These are phyloP conservation scores for Phellinidium pouzarii DNA, from an alignment of 1,284 basidiomycete genomes.

Conservation along the genomic window DNA sequence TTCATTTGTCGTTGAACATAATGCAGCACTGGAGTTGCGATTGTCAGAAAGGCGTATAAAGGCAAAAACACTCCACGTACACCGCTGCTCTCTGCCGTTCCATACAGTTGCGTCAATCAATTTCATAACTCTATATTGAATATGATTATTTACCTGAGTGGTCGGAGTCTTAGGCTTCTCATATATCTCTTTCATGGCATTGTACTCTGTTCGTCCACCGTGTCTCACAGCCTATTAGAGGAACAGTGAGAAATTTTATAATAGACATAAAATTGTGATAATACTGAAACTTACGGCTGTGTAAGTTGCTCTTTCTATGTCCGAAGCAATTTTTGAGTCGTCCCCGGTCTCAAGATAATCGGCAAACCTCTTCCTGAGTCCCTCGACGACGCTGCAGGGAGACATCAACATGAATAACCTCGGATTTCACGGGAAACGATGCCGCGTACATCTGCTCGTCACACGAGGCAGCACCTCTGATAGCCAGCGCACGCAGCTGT, in stretches of 20 bases:
- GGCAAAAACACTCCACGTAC: slow-evolving; percentile 33
- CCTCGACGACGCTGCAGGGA: slow-evolving; percentile 55
- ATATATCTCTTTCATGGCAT: slow-evolving; percentile 65
- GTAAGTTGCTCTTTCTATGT: slow-evolving; percentile 56
- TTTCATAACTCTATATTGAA: slow-evolving; percentile 25
- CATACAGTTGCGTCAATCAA: neutral
- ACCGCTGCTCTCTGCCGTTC: slow-evolving; percentile 35
- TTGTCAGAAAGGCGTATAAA: neutral
- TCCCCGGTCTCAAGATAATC: slow-evolving; percentile 70
- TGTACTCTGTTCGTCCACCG: slow-evolving; percentile 76
- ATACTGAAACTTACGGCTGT: slow-evolving; percentile 33
- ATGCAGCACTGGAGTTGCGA: slow-evolving; percentile 27
- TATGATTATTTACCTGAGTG: slow-evolving; percentile 31
- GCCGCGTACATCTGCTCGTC: slow-evolving; percentile 50
- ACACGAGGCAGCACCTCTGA: slow-evolving; percentile 59
- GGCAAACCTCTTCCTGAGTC: slow-evolving; percentile 71
- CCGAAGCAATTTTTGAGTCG: slow-evolving; percentile 73
- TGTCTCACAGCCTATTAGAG: slow-evolving; percentile 55
- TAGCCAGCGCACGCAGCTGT: slow-evolving; percentile 73
- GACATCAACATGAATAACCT: neutral
- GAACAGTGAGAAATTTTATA: slow-evolving; percentile 17
- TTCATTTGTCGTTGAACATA: slow-evolving; percentile 40
- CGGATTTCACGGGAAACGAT: neutral
- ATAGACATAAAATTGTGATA: slow-evolving; percentile 16
- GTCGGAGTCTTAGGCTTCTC: slow-evolving; percentile 71